Evolutionary conservation across 2,329 filamentous ascomycete genomes (phyloP), one percentile per base, ranked within the genome.

Genomic region (Aspergillus neoniger): DNA sequence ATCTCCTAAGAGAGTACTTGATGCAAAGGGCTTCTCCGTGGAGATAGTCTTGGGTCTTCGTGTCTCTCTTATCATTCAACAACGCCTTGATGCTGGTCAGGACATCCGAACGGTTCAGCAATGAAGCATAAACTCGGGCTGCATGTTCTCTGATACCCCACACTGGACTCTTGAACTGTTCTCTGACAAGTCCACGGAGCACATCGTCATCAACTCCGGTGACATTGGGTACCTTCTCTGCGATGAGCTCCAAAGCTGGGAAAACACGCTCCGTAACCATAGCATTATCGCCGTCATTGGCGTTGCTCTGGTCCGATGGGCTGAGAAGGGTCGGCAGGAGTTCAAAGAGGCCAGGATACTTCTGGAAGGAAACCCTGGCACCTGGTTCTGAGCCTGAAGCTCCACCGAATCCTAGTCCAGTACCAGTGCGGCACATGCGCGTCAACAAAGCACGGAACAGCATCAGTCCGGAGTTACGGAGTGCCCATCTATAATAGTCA

Each of bases 381-480:
- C 75, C 77, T 15, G 76, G 71, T 41, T 80, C 77, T 3, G 75
- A 53, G 78, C 83, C 73, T 83, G 75, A 76, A 21, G 51, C 55
- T 17, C 75, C 75, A 17, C 75, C 74, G 38, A 78, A 77, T 5
- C 88, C 69, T 83, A 87, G 51, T 77, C 79, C 71, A 75, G 53
- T 74, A 67, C 67, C 78, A 65, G 57, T 73, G 63, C 63, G 75
- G 65, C 67, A 83, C 80, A 76, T 85, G 73, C 76, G 92, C 80
- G 81, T 91, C 75, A 96, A 90, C 5, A 97, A 81, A 63, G 92
- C 91, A 57, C 94, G 87, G 65, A 98, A 88, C 6, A 99, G 85
- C 78, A 98, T 90, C 36, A 98, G 79, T 2, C 92, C 92, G 67
- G 92, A 97, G 74, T 99, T 99, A 1, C 93, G 88, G 59, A 99